Conservation (phyloP, 805 yeast genomes). For the Metschnikowia rubicola region DNA sequence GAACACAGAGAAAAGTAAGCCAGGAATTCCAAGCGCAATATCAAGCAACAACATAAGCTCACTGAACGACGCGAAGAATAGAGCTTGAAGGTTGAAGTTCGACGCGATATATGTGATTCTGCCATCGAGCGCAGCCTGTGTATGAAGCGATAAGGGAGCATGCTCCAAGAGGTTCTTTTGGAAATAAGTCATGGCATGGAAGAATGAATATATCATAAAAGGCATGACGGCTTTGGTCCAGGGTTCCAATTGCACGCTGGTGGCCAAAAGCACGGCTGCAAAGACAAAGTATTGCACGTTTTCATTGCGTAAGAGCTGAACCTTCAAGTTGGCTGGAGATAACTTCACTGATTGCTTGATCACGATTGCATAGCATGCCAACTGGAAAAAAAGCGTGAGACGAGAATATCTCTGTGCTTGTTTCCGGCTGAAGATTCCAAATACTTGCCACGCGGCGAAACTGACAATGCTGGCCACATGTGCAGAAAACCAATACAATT, state of each 20-base stretch:
- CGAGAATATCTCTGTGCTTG: constrained; percentile 26
- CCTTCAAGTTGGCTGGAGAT: constrained; percentile 3
- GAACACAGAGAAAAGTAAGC: constrained; percentile 22
- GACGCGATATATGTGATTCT: constrained; percentile 29
- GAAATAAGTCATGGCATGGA: constrained; percentile 38
- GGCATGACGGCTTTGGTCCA: constrained; percentile 40
- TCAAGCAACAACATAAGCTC: constrained; percentile 30
- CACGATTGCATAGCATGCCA: constrained; percentile 61
- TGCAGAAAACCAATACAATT: constrained; percentile 69
- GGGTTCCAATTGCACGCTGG: constrained; percentile 29
- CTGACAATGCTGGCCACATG: constrained; percentile 49
- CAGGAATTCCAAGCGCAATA: constrained; percentile 25
- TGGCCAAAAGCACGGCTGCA: constrained; percentile 28
- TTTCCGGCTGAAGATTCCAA: constrained; percentile 40
- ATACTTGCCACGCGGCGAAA: constrained; percentile 37
- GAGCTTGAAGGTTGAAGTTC: constrained; percentile 34
- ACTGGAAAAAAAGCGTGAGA: constrained; percentile 45
- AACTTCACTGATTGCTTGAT: constrained; percentile 55
- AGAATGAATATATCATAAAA: constrained; percentile 33
- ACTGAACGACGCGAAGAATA: constrained; percentile 35
- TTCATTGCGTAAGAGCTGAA: constrained; percentile 34
- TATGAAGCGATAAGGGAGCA: constrained; percentile 31
- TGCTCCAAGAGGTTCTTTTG: constrained; percentile 32
- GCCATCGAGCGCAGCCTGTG: constrained; percentile 29
- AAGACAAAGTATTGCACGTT: constrained; percentile 38